phyloP scores from a whole-genome alignment of 2,329 filamentous ascomycete species.

The Ceratocystis cubensis region DNA sequence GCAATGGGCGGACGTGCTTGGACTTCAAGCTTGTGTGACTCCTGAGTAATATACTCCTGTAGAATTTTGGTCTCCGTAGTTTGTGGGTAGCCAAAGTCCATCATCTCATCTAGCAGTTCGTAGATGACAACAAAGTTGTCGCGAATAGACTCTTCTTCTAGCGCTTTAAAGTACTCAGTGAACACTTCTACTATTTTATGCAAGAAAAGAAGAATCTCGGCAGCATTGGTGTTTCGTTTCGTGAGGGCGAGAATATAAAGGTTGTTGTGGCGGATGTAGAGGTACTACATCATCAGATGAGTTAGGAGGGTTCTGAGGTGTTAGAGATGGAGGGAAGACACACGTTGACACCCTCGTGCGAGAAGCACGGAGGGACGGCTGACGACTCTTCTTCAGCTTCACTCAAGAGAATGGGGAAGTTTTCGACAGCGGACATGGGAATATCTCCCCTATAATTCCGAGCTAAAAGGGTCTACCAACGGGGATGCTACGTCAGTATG shows the following conservation, averaged over 20 bases:
- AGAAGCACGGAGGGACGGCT: constrained; percentile 94
- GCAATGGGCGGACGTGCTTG: constrained; percentile 93
- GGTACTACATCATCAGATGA: constrained; percentile 50
- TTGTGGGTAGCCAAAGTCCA: constrained; percentile 99
- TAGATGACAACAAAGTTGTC: constrained; percentile 99
- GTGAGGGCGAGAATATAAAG: constrained; percentile 95
- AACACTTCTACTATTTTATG: constrained; percentile 98
- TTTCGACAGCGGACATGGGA: constrained; percentile 97
- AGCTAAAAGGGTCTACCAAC: constrained; percentile 75
- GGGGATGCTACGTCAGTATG: constrained; percentile 10
- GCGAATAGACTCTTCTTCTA: constrained; percentile 96
- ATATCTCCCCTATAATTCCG: constrained; percentile 98
- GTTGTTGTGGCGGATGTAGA: constrained; percentile 99
- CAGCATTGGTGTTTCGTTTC: constrained; percentile 97
- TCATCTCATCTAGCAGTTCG: constrained; percentile 98
- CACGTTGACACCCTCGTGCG: constrained; percentile 95
- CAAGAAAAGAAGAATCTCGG: constrained; percentile 94
- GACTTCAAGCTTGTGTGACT: constrained; percentile 95
- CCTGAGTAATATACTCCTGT: constrained; percentile 98
- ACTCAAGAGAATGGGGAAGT: constrained; percentile 88
- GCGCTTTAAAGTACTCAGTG: constrained; percentile 98
- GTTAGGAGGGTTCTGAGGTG: constrained; percentile 21
- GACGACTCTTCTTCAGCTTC: constrained; percentile 99
- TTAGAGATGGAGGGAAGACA: constrained; percentile 28
- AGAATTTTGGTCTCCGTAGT: constrained; percentile 97